These are phyloP conservation scores for Blastobotrys terrestris DNA, from an alignment of 805 yeast genomes.

Conservation along the genomic window DNA sequence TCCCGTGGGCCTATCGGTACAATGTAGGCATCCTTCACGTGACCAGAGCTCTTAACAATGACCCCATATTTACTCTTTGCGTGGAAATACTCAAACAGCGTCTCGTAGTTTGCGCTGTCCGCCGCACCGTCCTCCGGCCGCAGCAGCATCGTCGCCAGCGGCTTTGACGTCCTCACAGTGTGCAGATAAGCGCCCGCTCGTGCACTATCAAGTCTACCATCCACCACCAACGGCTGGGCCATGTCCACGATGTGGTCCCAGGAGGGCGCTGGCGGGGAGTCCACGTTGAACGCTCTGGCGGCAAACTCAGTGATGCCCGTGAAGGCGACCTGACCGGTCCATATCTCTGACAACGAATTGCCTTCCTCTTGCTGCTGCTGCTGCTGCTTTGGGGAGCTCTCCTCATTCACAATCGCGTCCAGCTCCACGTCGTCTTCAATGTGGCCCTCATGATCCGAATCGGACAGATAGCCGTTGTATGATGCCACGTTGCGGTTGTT, in stretches of 20 bases:
- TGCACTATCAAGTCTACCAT: slow-evolving; percentile 54
- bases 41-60: slow-evolving; percentile 32
- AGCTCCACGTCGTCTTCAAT: slow-evolving; percentile 30
- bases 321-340: slow-evolving; percentile 38
- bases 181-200: slow-evolving; percentile 54
- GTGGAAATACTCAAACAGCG: slow-evolving; percentile 42
- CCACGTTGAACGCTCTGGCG: slow-evolving; percentile 35
- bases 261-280: slow-evolving; percentile 11
- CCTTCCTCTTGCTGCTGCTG: background rate
- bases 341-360: slow-evolving; percentile 2
- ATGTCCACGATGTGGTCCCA: slow-evolving; percentile 24
- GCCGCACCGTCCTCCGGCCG: slow-evolving; percentile 21
- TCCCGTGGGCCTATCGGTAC: slow-evolving; percentile 34
- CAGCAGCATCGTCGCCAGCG: slow-evolving; percentile 47
- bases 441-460: background rate
- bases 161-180: slow-evolving; percentile 40
- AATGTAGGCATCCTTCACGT: slow-evolving; percentile 60
- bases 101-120: slow-evolving; percentile 22
- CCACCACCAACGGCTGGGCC: slow-evolving; percentile 38
- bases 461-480: slow-evolving; percentile 6
- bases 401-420: slow-evolving; percentile 1
- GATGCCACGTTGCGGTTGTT: background rate
- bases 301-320: slow-evolving; percentile 44
- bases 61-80: slow-evolving; percentile 52
- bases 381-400: background rate